Conservation (phyloP, 306 rosid genomes). For the Acmispon strigosus region DNA sequence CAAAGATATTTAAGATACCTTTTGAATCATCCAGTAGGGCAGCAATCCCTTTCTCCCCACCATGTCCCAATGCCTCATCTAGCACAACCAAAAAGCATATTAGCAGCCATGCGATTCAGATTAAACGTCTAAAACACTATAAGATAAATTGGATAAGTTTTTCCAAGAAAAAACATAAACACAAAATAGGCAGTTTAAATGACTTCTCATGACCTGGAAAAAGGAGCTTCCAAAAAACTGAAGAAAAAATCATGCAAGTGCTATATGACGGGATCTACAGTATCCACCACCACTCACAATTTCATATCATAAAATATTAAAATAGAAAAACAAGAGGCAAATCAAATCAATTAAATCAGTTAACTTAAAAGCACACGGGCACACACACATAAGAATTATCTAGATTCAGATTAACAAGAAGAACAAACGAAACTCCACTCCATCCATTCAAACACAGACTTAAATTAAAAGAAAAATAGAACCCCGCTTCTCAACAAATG, state of each 20-base stretch:
- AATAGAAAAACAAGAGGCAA: not conserved
- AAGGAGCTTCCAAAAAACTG: not conserved
- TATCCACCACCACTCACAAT: not conserved
- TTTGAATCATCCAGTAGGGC: slow-evolving; percentile 40
- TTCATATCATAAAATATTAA: not conserved
- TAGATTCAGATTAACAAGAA: slow-evolving; percentile 19
- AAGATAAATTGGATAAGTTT: not conserved
- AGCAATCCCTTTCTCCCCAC: slow-evolving; percentile 37
- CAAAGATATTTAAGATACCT: slow-evolving; percentile 31
- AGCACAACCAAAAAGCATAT: slow-evolving; percentile 22
- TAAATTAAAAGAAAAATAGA: not conserved
- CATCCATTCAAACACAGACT: slow-evolving; percentile 5
- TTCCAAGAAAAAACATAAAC: not conserved
- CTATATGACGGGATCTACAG: slow-evolving; percentile 6
- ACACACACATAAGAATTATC: not conserved
- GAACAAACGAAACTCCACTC: slow-evolving; percentile 11
- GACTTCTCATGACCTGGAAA: not conserved
- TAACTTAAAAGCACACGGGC: not conserved
- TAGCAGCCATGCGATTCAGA: not conserved
- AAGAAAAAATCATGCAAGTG: not conserved
- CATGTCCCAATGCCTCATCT: slow-evolving; percentile 48
- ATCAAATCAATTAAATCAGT: slow-evolving; percentile 21
- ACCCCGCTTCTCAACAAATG: not conserved
- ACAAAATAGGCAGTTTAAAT: not conserved
- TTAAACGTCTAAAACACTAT: not conserved